Evolutionary conservation across 164 flowering plant species (phyloP).

Genomic region (Vitis rotundifolia): DNA sequence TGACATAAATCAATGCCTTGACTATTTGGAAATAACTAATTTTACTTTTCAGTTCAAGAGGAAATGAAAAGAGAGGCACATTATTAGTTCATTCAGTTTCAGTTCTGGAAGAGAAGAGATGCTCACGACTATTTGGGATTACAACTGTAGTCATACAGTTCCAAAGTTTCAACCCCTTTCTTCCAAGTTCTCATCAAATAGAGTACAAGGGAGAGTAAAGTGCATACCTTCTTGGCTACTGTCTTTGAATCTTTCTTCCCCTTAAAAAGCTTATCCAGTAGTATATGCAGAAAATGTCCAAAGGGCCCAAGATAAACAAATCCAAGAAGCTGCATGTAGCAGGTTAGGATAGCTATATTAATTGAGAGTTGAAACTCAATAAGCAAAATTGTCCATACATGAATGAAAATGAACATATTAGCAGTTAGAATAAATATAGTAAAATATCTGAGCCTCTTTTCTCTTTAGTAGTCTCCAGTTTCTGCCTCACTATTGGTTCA

Average conservation of each 20-base stretch:
- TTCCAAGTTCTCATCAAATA: neutral
- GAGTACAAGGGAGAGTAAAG: neutral
- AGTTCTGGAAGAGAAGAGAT: no score
- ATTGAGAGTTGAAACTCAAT: neutral
- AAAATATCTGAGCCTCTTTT: neutral
- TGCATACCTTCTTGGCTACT: slow-evolving; percentile 83
- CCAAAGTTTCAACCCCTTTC: no score
- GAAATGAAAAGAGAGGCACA: no score
- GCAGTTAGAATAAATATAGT: slow-evolving; percentile 1
- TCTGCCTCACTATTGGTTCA: neutral
- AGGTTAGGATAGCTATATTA: neutral
- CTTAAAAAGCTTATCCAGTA: slow-evolving; percentile 81
- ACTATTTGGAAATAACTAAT: no score
- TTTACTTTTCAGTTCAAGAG: no score
- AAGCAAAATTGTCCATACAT: neutral
- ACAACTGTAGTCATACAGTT: neutral
- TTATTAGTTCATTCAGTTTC: no score
- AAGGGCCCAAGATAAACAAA: slow-evolving; percentile 88
- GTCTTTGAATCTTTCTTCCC: slow-evolving; percentile 82
- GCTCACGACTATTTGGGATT: neutral
- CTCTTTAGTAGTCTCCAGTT: neutral
- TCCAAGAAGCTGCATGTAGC: slow-evolving; percentile 67
- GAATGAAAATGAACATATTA: neutral
- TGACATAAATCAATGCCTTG: neutral
- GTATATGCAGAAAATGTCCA: slow-evolving; percentile 75